A percentile compares a stretch with the other conserved stretches of the same genome.
These are phyloP conservation scores for Rhodamnia argentea DNA, from an alignment of 345 rosid genomes.

Conservation along the genomic window DNA sequence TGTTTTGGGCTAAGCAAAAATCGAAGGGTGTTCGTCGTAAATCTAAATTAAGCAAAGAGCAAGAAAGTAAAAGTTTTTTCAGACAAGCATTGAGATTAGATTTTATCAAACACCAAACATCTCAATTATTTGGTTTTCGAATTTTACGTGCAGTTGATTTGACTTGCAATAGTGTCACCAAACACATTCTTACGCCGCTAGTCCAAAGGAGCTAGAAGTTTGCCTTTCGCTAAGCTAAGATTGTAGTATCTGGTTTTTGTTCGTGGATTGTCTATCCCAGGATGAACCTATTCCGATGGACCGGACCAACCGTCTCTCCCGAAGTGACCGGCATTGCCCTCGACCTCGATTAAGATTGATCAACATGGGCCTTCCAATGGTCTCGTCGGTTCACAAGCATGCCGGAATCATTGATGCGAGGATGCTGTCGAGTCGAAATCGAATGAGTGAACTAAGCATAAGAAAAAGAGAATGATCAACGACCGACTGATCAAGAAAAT, in stretches of 20 bases:
- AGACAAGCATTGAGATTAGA: neutral
- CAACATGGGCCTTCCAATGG: neutral
- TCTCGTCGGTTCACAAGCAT: neutral
- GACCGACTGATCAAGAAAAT: neutral
- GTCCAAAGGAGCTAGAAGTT: neutral
- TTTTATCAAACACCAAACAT: neutral
- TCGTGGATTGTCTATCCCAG: neutral
- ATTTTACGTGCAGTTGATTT: neutral
- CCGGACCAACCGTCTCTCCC: neutral
- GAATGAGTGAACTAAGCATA: neutral
- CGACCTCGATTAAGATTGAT: neutral
- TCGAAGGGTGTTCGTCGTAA: neutral
- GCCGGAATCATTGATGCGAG: neutral
- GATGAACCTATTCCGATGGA: neutral
- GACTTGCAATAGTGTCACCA: neutral
- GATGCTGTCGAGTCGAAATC: neutral
- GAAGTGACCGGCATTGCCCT: neutral
- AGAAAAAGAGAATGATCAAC: neutral
- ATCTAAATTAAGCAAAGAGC: neutral
- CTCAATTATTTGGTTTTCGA: neutral
- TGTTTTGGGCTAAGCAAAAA: neutral
- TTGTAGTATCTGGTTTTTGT: neutral
- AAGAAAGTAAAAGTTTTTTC: neutral
- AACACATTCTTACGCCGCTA: neutral
- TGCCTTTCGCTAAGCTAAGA: neutral